Conservation (phyloP, 805 yeast genomes). For the Ogataea naganishii region DNA sequence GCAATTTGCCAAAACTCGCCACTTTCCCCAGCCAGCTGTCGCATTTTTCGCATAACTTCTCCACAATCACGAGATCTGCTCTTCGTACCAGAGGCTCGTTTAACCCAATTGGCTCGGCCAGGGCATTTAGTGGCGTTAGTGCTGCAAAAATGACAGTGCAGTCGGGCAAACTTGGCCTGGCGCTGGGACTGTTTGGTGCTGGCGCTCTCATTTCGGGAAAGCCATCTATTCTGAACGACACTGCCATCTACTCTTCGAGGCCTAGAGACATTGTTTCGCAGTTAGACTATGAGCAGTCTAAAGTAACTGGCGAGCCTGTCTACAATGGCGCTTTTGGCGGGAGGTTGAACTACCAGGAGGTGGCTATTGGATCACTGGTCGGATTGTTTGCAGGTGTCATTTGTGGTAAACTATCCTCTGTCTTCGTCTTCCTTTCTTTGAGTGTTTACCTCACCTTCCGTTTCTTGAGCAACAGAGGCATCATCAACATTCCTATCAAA, state of each 20-base stretch:
- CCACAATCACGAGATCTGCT: too few relatives aligned
- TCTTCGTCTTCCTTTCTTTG: conserved; percentile 42
- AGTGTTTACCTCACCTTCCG: conserved; percentile 35
- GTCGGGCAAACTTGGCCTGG: too few relatives aligned
- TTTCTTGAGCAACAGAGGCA: conserved; percentile 47
- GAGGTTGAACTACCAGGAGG: conserved; percentile 48
- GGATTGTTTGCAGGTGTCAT: conserved; percentile 53
- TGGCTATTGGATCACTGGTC: conserved; percentile 54
- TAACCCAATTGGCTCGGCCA: too few relatives aligned
- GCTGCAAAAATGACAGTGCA: too few relatives aligned
- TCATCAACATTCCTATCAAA: conserved; percentile 36
- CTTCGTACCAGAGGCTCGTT: too few relatives aligned
- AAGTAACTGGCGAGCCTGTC: conserved; percentile 9
- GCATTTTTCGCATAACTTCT: too few relatives aligned
- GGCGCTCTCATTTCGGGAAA: too few relatives aligned
- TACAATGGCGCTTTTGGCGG: conserved; percentile 34
- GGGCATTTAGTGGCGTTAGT: too few relatives aligned
- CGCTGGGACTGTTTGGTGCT: too few relatives aligned
- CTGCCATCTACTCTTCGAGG: background rate
- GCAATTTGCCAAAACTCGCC: too few relatives aligned
- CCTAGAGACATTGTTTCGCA: background rate
- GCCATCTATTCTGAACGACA: too few relatives aligned
- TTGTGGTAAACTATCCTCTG: conserved; percentile 50
- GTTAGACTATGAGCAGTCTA: background rate
- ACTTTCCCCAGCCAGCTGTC: too few relatives aligned